Conservation (phyloP, 2,329 filamentous ascomycete genomes). For the Ophiobolus disseminans region DNA sequence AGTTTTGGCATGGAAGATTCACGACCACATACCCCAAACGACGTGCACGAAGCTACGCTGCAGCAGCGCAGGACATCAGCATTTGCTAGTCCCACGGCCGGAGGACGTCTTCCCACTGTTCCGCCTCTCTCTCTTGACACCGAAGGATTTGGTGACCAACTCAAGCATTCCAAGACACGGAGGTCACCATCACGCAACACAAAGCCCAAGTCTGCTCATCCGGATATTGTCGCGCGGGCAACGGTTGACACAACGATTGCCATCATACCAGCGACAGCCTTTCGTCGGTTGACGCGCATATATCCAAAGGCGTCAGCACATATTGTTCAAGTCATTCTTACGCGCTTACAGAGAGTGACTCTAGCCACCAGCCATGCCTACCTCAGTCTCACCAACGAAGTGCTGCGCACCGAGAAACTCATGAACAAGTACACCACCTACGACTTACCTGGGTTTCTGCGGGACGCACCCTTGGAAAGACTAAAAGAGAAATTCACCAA, state of each 20-base stretch:
- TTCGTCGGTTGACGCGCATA: constrained; percentile 86
- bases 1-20: constrained; percentile 45
- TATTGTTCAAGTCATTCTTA: constrained; percentile 96
- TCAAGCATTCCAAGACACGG: constrained; percentile 23
- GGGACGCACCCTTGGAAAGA: constrained; percentile 80
- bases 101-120: constrained; percentile 62
- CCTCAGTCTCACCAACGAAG: constrained; percentile 87
- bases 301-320: constrained; percentile 97
- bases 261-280: constrained; percentile 96
- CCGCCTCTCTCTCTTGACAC: constrained; percentile 77
- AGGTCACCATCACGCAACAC: constrained; percentile 41
- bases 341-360: constrained; percentile 91
- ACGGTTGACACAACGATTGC: constrained; percentile 97
- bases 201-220: constrained; percentile 79
- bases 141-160: constrained; percentile 32
- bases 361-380: constrained; percentile 95
- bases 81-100: constrained; percentile 45
- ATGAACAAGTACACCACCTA: constrained; percentile 94
- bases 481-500: constrained; percentile 91
- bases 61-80: constrained; percentile 39
- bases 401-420: constrained; percentile 87
- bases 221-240: constrained; percentile 94
- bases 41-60: constrained; percentile 24
- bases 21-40: constrained; percentile 38
- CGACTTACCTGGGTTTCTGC: constrained; percentile 87